These are phyloP conservation scores for Aurifilum marmelostoma DNA, from an alignment of 2,329 filamentous ascomycete genomes.

Conservation along the genomic window DNA sequence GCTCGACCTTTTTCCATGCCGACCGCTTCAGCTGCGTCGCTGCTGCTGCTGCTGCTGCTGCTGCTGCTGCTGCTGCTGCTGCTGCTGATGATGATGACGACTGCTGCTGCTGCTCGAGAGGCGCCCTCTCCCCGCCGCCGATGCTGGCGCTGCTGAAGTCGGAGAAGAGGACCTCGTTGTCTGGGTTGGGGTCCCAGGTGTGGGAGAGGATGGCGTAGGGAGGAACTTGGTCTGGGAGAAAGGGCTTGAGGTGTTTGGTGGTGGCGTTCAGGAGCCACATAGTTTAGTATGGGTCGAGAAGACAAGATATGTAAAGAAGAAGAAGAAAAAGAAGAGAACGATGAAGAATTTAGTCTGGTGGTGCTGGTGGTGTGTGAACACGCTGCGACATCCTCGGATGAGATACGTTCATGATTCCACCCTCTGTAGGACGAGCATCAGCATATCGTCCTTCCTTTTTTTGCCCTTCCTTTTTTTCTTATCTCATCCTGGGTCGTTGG, in stretches of 20 bases:
- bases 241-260: conserved; percentile 5
- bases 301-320: neutral
- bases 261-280: conserved; percentile 15
- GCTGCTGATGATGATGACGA: no score
- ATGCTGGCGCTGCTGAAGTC: neutral
- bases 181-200: conserved; percentile 1
- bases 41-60: neutral
- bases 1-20: conserved; percentile 9
- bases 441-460: no score
- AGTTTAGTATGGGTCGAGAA: neutral
- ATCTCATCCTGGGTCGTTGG: neutral
- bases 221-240: neutral
- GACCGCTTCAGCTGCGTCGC: neutral
- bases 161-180: conserved; percentile 7
- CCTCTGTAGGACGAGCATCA: neutral
- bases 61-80: neutral
- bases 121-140: neutral
- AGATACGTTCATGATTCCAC: no score
- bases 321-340: no score
- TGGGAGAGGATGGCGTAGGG: conserved; percentile 8
- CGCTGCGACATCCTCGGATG: neutral
- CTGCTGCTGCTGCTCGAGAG: neutral
- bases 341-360: neutral
- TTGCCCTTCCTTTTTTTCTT: no score
- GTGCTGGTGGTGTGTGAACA: neutral